These are phyloP conservation scores for Bipolaris sorokiniana DNA, from an alignment of 2,329 filamentous ascomycete genomes.

Conservation along the genomic window DNA sequence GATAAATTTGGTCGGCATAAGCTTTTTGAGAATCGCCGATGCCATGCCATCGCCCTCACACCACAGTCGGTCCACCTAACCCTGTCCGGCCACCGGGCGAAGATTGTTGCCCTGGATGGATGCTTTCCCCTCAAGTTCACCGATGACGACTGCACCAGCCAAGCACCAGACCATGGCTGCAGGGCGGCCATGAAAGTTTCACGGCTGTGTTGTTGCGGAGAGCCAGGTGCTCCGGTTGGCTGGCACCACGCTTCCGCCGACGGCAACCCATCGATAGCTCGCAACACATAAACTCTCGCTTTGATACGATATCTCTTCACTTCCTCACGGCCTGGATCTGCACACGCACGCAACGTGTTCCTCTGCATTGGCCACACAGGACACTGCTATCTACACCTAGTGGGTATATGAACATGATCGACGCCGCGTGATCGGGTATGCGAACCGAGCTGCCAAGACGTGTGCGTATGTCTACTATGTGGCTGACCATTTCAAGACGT, in stretches of 20 bases:
- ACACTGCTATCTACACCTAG: conserved; percentile 16
- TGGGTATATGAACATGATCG: conserved; percentile 17
- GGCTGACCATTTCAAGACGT: conserved; percentile 4
- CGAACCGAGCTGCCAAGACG: not conserved
- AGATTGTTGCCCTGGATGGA: conserved; percentile 9
- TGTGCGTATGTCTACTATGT: not conserved
- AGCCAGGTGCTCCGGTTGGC: conserved; percentile 24
- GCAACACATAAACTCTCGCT: not conserved
- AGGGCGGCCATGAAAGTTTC: not conserved
- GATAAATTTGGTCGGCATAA: conserved; percentile 26
- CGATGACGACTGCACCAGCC: conserved; percentile 8
- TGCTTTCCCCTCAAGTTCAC: conserved; percentile 9
- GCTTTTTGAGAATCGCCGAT: conserved; percentile 16
- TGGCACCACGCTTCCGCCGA: conserved; percentile 8
- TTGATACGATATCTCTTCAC: not conserved
- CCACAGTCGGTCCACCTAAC: conserved; percentile 19
- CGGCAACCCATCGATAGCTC: conserved; percentile 8
- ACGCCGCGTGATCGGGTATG: conserved; percentile 4
- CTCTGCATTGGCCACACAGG: conserved; percentile 1
- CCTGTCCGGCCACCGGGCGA: conserved; percentile 7
- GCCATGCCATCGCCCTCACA: conserved; percentile 18
- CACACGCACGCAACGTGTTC: not conserved
- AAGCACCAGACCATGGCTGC: not conserved
- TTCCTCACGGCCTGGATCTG: not conserved
- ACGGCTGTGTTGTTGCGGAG: conserved; percentile 15